phyloP scores from a whole-genome alignment of 2,329 filamentous ascomycete genomes.

The Fusarium acutatum region DNA sequence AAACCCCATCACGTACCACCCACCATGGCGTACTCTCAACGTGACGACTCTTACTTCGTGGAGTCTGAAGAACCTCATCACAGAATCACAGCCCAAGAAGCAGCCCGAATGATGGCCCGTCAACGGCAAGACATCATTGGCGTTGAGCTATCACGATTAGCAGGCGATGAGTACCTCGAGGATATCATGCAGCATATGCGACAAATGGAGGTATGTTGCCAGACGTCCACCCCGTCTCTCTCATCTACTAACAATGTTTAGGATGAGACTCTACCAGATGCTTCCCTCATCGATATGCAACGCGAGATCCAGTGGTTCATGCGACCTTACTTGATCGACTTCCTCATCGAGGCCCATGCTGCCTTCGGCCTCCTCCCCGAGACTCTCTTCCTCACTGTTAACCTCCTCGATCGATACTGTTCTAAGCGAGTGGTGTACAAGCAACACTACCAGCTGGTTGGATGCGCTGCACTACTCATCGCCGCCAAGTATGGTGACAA shows the following conservation, averaged over 20 bases:
- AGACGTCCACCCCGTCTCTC: neutral
- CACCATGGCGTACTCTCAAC: slow-evolving; percentile 58
- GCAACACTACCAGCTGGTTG: slow-evolving; percentile 97
- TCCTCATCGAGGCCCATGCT: slow-evolving; percentile 95
- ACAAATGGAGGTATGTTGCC: slow-evolving; percentile 80
- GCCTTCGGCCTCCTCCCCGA: slow-evolving; percentile 94
- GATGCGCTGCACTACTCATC: slow-evolving; percentile 94
- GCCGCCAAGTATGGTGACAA: slow-evolving; percentile 98
- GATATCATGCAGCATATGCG: slow-evolving; percentile 95
- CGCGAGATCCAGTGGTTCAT: slow-evolving; percentile 99
- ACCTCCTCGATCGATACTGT: slow-evolving; percentile 97
- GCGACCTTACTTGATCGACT: slow-evolving; percentile 97
- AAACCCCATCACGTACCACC: slow-evolving; percentile 25
- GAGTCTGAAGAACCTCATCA: slow-evolving; percentile 61
- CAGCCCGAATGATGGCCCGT: slow-evolving; percentile 79
- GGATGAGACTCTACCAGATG: slow-evolving; percentile 90
- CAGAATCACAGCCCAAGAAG: slow-evolving; percentile 77
- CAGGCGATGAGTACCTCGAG: slow-evolving; percentile 90
- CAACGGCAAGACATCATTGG: slow-evolving; percentile 88
- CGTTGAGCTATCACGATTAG: slow-evolving; percentile 85
- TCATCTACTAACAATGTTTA: slow-evolving; percentile 45
- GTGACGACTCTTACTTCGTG: slow-evolving; percentile 62
- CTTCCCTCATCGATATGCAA: slow-evolving; percentile 98
- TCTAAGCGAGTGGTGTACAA: slow-evolving; percentile 98
- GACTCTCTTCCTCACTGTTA: slow-evolving; percentile 95